Base-by-base conservation (phyloP, 2,329 filamentous ascomycete species). In the Thelonectria blattea region DNA sequence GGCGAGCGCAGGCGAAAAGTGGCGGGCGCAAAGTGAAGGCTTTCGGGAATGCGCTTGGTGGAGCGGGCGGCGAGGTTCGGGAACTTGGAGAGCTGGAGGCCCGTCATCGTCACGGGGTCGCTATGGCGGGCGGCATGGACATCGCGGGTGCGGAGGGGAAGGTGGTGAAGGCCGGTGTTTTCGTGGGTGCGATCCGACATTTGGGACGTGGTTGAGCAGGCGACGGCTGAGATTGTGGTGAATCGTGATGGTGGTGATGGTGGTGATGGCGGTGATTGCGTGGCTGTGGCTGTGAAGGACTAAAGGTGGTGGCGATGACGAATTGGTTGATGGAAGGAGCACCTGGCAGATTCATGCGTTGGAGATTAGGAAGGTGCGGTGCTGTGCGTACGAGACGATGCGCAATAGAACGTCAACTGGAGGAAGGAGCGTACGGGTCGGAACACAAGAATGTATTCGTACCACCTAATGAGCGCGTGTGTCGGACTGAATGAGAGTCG, bases 1-100 rank as follows among this genome's bases (percentile, higher is more conserved):
- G 74, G 74, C 1, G 76, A 78, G 12, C 76, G 72, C 22, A 73
- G 68, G 32, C 72, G 73, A 43, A 72, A 69, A 2, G 66, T 64
- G 37, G 64, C 62, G 0, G 71, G 69, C 1, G 62, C 55, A 37
- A 75, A 71, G 32, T 73, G 69, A 8, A 74, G 65, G 39, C 67
- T 74, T 52, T 76, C 74, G 0, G 73, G 74, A 3, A 73, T 65
- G 9, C 66, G 67, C 47, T 68, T 73, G 14, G 41, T 45, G 5
- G 56, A 52, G 1, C 52, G 48, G 14, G 18, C 10, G 20, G 54
- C 52, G 1, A 69, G 24, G 20, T 15, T 60, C 12, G 67, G 68
- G 14, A 68, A 68, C 49, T 71, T 69, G 43, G 56, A 53, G 30
- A 30, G 27, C 27, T 30, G 27, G 27, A 63, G 39, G 1, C 39